Evolutionary conservation across 441 rosid genomes (phyloP).

Genomic region (Gossypium lobatum): DNA sequence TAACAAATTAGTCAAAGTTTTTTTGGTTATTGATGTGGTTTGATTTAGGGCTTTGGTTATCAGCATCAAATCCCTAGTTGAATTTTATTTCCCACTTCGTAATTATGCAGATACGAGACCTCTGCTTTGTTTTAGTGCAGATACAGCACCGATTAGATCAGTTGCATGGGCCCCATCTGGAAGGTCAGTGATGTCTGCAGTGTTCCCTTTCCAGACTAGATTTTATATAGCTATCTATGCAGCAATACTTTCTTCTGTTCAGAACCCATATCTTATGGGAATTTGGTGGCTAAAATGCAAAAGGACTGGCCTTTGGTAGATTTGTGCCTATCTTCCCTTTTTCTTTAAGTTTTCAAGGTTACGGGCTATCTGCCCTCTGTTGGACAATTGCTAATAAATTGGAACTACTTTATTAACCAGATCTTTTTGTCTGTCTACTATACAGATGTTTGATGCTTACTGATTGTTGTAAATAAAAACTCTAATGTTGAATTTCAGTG

Average conservation of each 20-base stretch:
- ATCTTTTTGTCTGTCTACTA: background rate
- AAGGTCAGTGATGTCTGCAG: conserved; percentile 42
- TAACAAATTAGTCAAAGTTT: background rate
- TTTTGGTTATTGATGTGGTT: background rate
- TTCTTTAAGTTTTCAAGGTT: background rate
- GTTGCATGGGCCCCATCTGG: conserved; percentile 85
- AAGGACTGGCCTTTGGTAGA: background rate
- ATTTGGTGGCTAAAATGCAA: background rate
- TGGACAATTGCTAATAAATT: background rate
- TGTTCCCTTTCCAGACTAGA: background rate
- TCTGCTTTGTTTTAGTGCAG: conserved; percentile 76
- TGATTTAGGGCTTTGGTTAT: background rate
- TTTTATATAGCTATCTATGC: background rate
- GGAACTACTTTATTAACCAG: background rate
- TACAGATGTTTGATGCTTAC: background rate
- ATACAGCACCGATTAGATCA: conserved; percentile 73
- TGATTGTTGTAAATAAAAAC: conserved; percentile 10
- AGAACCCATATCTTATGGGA: background rate
- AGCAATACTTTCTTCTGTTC: background rate
- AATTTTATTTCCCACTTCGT: conserved; percentile 14
- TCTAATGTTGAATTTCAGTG: conserved; percentile 41
- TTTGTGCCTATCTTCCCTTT: background rate
- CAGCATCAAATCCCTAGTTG: conserved; percentile 12
- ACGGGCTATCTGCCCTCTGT: background rate
- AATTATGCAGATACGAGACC: conserved; percentile 76